These are phyloP conservation scores for Termitomyces sp. DNA, from an alignment of 768 basidiomycete genomes.

Conservation along the genomic window DNA sequence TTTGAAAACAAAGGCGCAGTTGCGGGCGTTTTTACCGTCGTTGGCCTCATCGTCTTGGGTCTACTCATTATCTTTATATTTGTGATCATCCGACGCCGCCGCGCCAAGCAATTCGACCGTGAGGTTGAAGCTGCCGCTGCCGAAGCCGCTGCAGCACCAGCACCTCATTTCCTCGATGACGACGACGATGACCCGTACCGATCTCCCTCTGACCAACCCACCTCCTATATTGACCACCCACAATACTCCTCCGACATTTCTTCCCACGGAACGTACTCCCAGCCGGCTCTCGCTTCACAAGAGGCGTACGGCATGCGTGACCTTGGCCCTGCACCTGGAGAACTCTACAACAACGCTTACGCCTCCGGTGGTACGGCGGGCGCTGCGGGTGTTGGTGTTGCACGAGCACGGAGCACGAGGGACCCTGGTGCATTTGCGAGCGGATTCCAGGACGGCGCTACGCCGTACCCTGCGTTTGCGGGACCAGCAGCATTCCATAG, in stretches of 20 bases:
- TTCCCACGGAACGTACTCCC: conserved; percentile 46
- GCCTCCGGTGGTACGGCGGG: conserved; percentile 17
- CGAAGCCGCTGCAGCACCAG: conserved; percentile 49
- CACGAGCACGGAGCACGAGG: conserved; percentile 29
- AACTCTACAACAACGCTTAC: conserved; percentile 26
- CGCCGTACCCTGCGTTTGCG: conserved; percentile 36
- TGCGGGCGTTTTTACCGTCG: conserved; percentile 65
- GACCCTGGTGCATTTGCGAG: conserved; percentile 24
- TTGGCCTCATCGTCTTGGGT: conserved; percentile 53
- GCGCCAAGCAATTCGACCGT: conserved; percentile 59
- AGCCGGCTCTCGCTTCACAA: conserved; percentile 34
- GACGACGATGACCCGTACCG: conserved; percentile 29
- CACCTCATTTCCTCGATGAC: conserved; percentile 55
- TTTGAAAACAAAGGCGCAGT: conserved; percentile 70
- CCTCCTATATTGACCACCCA: neutral
- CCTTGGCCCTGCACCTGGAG: conserved; percentile 18
- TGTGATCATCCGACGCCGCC: conserved; percentile 54
- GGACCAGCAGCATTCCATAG: conserved; percentile 15
- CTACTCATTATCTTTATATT: conserved; percentile 44
- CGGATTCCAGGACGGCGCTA: conserved; percentile 28
- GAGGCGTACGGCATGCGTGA: conserved; percentile 47
- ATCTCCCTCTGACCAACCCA: neutral
- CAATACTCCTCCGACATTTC: conserved; percentile 19
- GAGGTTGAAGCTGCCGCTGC: conserved; percentile 70
- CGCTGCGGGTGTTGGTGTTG: conserved; percentile 39